phyloP scores from a whole-genome alignment of 2,329 filamentous ascomycete genomes.

The Cyphellophora europaea region DNA sequence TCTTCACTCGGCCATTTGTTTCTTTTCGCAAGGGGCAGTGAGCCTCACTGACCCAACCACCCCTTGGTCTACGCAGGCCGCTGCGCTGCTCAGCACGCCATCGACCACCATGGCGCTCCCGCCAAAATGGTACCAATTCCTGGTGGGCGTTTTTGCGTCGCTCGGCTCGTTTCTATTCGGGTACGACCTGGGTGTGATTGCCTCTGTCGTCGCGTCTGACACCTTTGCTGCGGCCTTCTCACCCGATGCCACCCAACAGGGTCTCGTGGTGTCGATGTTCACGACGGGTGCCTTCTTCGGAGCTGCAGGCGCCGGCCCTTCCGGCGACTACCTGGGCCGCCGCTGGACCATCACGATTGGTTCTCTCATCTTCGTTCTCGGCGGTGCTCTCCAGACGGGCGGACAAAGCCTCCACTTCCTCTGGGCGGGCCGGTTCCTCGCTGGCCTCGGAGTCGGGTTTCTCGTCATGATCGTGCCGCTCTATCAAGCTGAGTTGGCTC shows the following conservation, averaged over 20 bases:
- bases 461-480: constrained; percentile 58
- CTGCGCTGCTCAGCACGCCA: no score
- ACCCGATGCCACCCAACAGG: constrained; percentile 31
- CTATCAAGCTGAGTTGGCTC: constrained; percentile 71
- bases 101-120: constrained; percentile 45
- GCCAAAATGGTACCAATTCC: constrained; percentile 52
- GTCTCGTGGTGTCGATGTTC: constrained; percentile 67
- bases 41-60: no score
- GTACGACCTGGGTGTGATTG: constrained; percentile 53
- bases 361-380: constrained; percentile 61
- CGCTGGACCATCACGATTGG: constrained; percentile 64
- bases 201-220: constrained; percentile 41
- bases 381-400: constrained; percentile 64
- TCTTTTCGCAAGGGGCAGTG: no score
- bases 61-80: no score
- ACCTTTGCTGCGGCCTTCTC: constrained; percentile 26
- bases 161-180: constrained; percentile 50
- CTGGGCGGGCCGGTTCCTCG: constrained; percentile 60
- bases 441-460: constrained; percentile 56
- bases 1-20: no score
- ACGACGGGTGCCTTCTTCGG: constrained; percentile 68
- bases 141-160: constrained; percentile 50
- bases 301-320: constrained; percentile 53
- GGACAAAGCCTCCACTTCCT: constrained; percentile 52
- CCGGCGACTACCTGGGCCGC: constrained; percentile 57